These are phyloP conservation scores for Rubus idaeus DNA, from an alignment of 306 rosid species.

Conservation along the genomic window DNA sequence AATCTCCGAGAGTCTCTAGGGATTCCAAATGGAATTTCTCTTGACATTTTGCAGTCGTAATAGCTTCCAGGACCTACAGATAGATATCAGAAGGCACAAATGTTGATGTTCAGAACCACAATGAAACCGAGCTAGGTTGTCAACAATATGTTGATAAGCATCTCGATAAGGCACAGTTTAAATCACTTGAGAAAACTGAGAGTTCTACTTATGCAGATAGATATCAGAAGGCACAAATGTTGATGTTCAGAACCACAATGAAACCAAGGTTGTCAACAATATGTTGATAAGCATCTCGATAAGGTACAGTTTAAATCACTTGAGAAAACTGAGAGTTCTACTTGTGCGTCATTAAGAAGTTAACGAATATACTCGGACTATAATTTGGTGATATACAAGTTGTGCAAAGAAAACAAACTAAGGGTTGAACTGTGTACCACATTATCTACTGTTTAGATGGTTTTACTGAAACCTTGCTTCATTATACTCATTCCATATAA, in stretches of 20 bases:
- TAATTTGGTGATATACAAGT: no score
- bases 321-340: neutral
- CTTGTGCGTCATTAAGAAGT: neutral
- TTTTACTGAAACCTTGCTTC: no score
- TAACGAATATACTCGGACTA: neutral
- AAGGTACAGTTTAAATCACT: neutral
- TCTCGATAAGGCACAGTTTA: neutral
- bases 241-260: no score
- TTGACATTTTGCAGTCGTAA: conserved; percentile 63
- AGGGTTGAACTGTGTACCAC: neutral
- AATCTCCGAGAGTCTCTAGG: conserved; percentile 86
- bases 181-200: neutral
- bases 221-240: no score
- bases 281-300: neutral
- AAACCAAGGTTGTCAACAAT: no score
- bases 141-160: neutral
- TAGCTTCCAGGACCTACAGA: conserved; percentile 79
- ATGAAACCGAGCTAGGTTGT: no score
- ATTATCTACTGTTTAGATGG: no score
- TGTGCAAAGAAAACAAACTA: neutral
- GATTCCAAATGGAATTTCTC: conserved; percentile 80
- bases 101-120: no score
- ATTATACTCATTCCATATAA: no score
- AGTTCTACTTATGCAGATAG: no score
- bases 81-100: conserved; percentile 8